phyloP scores from a whole-genome alignment of 2,329 filamentous ascomycete genomes.

The Cercospora beticola region DNA sequence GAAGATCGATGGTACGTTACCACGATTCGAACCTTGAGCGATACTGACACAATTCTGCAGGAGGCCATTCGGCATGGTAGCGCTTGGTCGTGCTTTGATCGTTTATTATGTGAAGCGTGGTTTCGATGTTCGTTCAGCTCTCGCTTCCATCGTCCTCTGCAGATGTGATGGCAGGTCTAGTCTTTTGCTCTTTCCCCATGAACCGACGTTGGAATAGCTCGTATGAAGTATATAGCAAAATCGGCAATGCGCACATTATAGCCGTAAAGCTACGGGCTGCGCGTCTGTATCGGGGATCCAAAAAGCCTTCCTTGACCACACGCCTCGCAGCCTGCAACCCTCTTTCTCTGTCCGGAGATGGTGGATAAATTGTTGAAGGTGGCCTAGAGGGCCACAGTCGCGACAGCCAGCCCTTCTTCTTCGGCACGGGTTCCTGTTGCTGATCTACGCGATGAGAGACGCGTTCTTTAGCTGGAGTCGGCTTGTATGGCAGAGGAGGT shows the following conservation, averaged over 20 bases:
- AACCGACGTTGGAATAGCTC: constrained; percentile 34
- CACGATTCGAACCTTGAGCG: neutral
- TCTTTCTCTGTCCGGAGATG: constrained; percentile 20
- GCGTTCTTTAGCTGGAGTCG: neutral
- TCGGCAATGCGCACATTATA: constrained; percentile 31
- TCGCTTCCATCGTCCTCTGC: constrained; percentile 7
- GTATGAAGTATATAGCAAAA: constrained; percentile 32
- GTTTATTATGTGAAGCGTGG: neutral
- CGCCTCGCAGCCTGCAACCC: constrained; percentile 28
- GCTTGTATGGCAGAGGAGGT: neutral
- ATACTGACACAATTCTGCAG: neutral
- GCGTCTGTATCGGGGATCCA: constrained; percentile 32
- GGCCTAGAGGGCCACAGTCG: constrained; percentile 12
- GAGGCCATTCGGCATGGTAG: neutral
- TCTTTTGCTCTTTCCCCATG: constrained; percentile 33
- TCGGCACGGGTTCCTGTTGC: neutral
- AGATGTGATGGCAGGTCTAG: constrained; percentile 1
- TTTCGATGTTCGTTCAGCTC: neutral
- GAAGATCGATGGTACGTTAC: constrained; percentile 50
- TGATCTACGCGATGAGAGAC: neutral
- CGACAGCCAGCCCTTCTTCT: constrained; percentile 12
- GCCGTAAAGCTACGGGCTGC: constrained; percentile 27
- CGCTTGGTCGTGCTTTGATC: neutral
- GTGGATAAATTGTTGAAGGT: neutral
- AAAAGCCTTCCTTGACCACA: constrained; percentile 27